Base-by-base conservation (phyloP, 495 filamentous ascomycete genomes). In the Lasiosphaeria miniovina region DNA sequence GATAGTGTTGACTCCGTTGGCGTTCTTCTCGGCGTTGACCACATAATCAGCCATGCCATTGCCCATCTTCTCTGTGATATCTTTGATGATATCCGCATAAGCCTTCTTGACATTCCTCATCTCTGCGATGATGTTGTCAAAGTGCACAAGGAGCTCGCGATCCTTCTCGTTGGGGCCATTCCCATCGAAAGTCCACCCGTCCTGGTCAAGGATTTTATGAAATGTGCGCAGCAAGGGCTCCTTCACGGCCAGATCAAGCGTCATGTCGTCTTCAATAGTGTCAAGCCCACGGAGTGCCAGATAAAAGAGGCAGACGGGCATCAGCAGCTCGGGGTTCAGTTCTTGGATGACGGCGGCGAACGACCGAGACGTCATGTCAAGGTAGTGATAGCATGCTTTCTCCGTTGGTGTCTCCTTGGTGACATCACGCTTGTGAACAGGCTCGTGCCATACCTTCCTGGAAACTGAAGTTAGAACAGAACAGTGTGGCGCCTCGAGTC, bases 231-330 rank as follows among this genome's bases (percentile, higher is more conserved):
- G 78, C 46, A 97, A 74, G 4, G 91, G 91, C 72, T 94, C 93
- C 78, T 98, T 98, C 61, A 81, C 84, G 57, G 80, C 79, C 9
- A 91, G 74, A 1, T 86, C 79, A 55, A 98, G 86, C 4, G 94
- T 96, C 84, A 96, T 98, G 74, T 98, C 94, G 81, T 98, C 94
- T 75, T 98, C 94, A 58, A 98, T 90, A 17, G 94, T 98, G 71
- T 98, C 94, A 50, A 98, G 82, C 8, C 88, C 95, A 53, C 94
- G 87, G 12, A 98, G 81, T 38, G 88, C 84, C 40, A 98, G 80
- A 75, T 98, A 98, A 82, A 98, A 98, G n/a, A 98, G 79, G 54
- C 84, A 86, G 49, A 98, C 81, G 2, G 95, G 91, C 40, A 96
- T 82, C 31, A 98, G 85, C 15, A 98, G 83, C 74, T 98, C 93